Base-by-base conservation (phyloP, 2,329 filamentous ascomycete genomes). In the Alternaria rosae region DNA sequence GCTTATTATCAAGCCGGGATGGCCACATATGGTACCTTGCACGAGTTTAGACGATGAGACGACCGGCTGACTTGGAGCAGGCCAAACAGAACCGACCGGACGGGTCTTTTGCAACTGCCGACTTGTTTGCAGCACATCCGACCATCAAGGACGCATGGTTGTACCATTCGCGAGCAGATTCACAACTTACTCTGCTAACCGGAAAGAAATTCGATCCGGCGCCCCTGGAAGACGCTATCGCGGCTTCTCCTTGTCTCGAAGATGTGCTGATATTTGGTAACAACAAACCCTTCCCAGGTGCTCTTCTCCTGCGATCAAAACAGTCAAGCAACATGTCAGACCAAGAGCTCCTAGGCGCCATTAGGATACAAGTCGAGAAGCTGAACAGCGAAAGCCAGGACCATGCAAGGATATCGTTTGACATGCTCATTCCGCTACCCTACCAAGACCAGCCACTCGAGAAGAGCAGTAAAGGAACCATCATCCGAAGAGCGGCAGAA, bases 131-230 rank as follows among this genome's bases (percentile, higher is more conserved):
- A 54, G 79, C 80, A 2, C 88, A 91, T 70, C 70, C 81, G 1
- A 79, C 65, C 0, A 85, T 87, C 8, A 59, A 76, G 0, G 78
- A 85, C 56, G 86, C 87, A 0, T 91, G 88, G 88, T 82, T 83
- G 32, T 90, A 90, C 68, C 83, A 89, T 55, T 87, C 85, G 1
- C 81, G 89, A 41, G 83, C 84, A 1, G 89, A 91, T 66, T 84
- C 86, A 4, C 88, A 88, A 54, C 82, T 91, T 35, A 86, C 86
- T 0, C 81, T 91, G 5, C 79, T 86, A 10, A 91, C 88, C 7
- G 89, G 89, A 3, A 90, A 91, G 79, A 91, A 91, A 67, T 90
- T 91, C 62, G 88, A 91, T 66, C 88, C 89, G 1, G 84, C 85
- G 2, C 85, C 86, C 0, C 73, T 91, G 4, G 89, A 91, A 72